Evolutionary conservation across 805 yeast species (phyloP), one percentile per base, ranked within the genome.

Genomic region (Saccharomyces kudriavzevii): DNA sequence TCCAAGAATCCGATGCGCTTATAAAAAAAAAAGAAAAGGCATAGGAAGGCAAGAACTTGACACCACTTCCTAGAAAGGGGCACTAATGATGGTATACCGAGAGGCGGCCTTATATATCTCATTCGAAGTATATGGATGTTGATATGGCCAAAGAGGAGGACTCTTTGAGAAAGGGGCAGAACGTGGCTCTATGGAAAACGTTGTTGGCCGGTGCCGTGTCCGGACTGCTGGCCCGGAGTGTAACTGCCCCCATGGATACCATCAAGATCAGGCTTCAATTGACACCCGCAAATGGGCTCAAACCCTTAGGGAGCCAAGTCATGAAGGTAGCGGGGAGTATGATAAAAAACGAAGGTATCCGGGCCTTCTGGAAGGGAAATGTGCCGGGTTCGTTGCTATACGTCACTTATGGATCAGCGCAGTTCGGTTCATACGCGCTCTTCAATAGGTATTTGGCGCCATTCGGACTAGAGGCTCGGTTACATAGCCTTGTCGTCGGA

Each of bases 341-440:
- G 1, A 57, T 77, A 1, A 65, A 67, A 20, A 75, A 80, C 31
- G 98, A 92, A 68, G 96, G 96, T 1, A 45, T 84, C 0, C 56
- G 68, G 3, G 92, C 89, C 0, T 74, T 92, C n/a, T 94, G 98
- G 98, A 91, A 90, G 67, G 99, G 99, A 0, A 94, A 94, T 65
- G 77, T 89, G 0, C 96, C 99, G 0, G 99, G 98, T 0, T 89
- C 89, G 58, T 68, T 83, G 40, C 80, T 94, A 82, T 94, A 94
- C 63, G 73, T 92, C 13, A 59, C 87, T 10, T 94, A 92, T 62
- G 97, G 98, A 11, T 88, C 88, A 0, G 72, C 81, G 0, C 98
- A 94, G 67, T 94, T 94, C 70, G 75, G 92, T 0, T 71, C 87
- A 1, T 88, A 85, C 62, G 75, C 89, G 1, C 65, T 75, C 0